Evolutionary conservation across 2,329 filamentous ascomycete species (phyloP), one percentile per base, ranked within the genome.

Genomic region (Penicillium sp.): DNA sequence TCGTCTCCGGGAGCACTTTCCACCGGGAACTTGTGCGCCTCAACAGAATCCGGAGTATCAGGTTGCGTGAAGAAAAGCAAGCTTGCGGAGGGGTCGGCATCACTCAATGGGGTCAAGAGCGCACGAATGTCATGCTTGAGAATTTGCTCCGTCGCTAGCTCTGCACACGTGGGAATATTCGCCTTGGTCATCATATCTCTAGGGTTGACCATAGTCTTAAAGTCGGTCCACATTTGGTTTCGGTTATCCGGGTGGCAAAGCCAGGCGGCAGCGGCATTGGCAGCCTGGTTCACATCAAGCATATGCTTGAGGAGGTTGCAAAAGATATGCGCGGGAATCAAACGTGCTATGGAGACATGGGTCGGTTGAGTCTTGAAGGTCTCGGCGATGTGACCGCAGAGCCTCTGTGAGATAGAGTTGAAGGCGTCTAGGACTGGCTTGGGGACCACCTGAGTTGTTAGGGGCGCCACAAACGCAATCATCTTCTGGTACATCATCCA

Each of bases 401-500:
- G 77, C 39, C 80, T 81, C 60, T 88, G 83, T 1, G 89, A 90
- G 50, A 98, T 94, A 58, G 84, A 91, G 58, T 87, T 82, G 29
- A 98, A 79, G 2, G 90, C 89, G 61, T 90, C 87, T 52, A 96
- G 76, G 6, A 97, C 90, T 3, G 84, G 79, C 51, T 90, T 87
- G 1, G 93, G 93, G 4, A 95, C 85, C 13, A 95, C 90, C 66
- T 97, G 90, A 7, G 96, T 77, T 4, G 88, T 93, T 35, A 97
- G 76, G n/a, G 84, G 83, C 1, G 87, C 86, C 35, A 97, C 82
- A 53, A 96, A 94, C 47, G 85, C 84, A 72, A 96, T 89, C 86
- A 97, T 95, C 58, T 90, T 89, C 67, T 97, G 89, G 66, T 98
- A 98, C 72, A 96, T 87, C 31, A 91, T 78, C 72, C 93, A 94